Conservation (phyloP, 352 stramenopile genomes). For the Phytophthora citrophthora region DNA sequence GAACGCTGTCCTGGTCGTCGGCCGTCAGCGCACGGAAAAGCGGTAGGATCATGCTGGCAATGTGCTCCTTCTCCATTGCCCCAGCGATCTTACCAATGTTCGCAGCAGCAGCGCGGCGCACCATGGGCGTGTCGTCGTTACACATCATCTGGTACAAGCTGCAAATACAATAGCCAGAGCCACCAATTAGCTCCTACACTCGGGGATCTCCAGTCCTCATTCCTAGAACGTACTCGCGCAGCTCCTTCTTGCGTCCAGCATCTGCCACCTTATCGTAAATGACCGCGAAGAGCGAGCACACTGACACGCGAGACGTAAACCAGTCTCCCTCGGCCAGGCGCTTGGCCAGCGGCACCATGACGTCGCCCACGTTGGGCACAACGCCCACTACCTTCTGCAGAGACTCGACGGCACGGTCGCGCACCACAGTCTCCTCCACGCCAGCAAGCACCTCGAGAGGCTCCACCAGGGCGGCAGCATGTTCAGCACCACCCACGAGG, state of each 20-base stretch:
- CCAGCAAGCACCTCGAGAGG: conserved; percentile 91
- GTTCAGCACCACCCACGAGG: conserved; percentile 75
- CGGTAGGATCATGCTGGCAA: conserved; percentile 72
- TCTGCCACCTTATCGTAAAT: conserved; percentile 74
- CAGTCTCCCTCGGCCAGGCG: conserved; percentile 85
- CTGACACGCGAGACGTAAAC: conserved; percentile 90
- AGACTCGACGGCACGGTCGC: conserved; percentile 80
- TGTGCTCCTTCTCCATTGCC: conserved; percentile 78
- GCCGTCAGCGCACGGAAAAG: conserved; percentile 90
- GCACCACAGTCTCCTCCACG: conserved; percentile 95
- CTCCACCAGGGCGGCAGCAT: conserved; percentile 79
- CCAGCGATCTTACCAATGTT: conserved; percentile 86
- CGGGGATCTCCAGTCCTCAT: background rate
- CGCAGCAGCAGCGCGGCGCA: conserved; percentile 75
- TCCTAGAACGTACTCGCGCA: conserved; percentile 72
- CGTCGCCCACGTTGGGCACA: conserved; percentile 62
- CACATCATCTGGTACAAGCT: conserved; percentile 83
- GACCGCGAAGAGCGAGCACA: conserved; percentile 82
- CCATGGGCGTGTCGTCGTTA: conserved; percentile 90
- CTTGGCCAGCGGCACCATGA: conserved; percentile 81
- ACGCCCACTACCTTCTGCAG: conserved; percentile 78
- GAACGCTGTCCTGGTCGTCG: conserved; percentile 96
- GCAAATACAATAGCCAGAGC: conserved; percentile 10
- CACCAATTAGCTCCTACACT: conserved; percentile 5
- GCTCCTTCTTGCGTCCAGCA: conserved; percentile 71